Evolutionary conservation across 2,329 filamentous ascomycete species (phyloP), one percentile per base, ranked within the genome.

Genomic region (Pyricularia sp.): DNA sequence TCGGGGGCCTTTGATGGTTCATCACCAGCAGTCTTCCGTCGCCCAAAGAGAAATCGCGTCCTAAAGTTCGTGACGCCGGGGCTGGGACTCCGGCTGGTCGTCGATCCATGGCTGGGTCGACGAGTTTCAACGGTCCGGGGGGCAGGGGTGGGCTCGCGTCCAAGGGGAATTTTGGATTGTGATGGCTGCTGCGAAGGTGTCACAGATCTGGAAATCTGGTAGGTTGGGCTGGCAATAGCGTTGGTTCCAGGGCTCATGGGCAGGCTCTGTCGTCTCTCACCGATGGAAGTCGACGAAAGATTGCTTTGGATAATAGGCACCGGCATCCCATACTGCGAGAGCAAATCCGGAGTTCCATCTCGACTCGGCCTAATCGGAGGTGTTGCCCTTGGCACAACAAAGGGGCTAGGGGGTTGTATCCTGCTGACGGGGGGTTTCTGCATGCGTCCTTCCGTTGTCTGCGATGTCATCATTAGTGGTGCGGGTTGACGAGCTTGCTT

Each of bases 21-120:
- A 26, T 61, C 58, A 17, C 58, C 58, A 26, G 58, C 58, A 0
- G 86, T 83, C 77, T 92, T 96, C 69, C 88, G 89, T 72, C 90
- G 87, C 10, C 89, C 83, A 74, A 97, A 97, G 68, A 97, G 90
- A 76, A 97, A 95, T 2, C 90, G 86, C 9, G 86, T 84, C 73
- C 81, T 83, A 55, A 88, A 86, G 14, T 85, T 84, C 11, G 83
- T 84, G 4, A 87, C 80, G 68, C 83, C 86, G 2, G 88, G 86
- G 71, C 83, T 88, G 69, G 81, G 87, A 59, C 80, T 80, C 73
- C 85, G 80, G 72, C 79, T 76, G 11, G 72, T 67, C 66, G 76
- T 26, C 0, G 71, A n/a, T 50, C 55, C 50, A 68, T 70, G 65
- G 66, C 70, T 42, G 61, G 64, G 4, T 42, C 66, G 30, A 20